phyloP scores from a whole-genome alignment of 306 rosid species.

The Castanopsis chinensis region DNA sequence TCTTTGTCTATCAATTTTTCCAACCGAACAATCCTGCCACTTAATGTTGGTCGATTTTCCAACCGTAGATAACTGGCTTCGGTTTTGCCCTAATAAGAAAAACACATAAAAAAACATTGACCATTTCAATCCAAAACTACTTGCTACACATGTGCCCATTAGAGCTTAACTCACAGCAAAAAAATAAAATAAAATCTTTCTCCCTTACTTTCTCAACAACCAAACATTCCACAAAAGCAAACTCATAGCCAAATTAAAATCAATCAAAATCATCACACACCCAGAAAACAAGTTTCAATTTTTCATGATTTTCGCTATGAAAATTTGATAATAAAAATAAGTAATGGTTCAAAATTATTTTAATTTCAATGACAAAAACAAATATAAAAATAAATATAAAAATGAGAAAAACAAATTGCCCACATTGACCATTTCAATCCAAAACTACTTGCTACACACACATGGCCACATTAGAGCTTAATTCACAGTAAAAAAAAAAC shows the following conservation, averaged over 20 bases:
- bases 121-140: not conserved
- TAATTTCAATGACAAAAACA: not conserved
- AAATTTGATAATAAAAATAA: too few species aligned
- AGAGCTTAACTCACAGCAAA: not conserved
- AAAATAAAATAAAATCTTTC: not conserved
- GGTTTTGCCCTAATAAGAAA: conserved; percentile 40
- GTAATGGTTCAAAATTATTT: too few species aligned
- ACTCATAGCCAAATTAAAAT: not conserved
- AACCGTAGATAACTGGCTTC: conserved; percentile 36
- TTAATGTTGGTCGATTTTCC: conserved; percentile 66
- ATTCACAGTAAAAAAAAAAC: not conserved
- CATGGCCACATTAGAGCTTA: not conserved
- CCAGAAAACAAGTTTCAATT: not conserved
- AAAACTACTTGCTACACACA: not conserved
- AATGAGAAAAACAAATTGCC: conserved; percentile 19
- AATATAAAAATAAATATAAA: too few species aligned
- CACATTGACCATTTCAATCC: not conserved
- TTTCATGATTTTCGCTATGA: too few species aligned
- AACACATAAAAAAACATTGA: conserved; percentile 15
- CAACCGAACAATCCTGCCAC: conserved; percentile 66
- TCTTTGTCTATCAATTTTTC: conserved; percentile 48
- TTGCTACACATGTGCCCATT: not conserved
- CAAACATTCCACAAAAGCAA: conserved; percentile 10
- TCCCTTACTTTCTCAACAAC: not conserved
- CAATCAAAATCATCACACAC: not conserved